phyloP scores from a whole-genome alignment of 2,329 filamentous ascomycete genomes.

The Aplosporella prunicola region DNA sequence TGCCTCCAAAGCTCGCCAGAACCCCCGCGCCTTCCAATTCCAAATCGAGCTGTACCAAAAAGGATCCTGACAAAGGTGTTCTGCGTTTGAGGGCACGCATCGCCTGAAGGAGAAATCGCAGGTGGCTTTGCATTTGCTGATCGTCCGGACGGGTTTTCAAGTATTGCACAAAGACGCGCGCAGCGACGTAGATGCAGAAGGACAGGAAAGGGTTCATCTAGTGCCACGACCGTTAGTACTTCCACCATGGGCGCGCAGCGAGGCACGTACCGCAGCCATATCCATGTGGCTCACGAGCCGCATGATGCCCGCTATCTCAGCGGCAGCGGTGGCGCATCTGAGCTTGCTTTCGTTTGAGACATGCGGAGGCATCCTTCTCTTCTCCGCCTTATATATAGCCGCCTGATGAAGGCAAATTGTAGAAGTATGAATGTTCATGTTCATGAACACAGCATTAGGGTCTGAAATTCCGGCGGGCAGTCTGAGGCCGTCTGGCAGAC shows the following conservation, averaged over 20 bases:
- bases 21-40: constrained; percentile 69
- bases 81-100: constrained; percentile 83
- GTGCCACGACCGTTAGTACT: constrained; percentile 1
- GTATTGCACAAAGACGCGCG: constrained; percentile 90
- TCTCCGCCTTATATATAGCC: constrained; percentile 94
- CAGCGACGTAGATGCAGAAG: constrained; percentile 92
- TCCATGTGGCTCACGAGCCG: constrained; percentile 88
- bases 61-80: constrained; percentile 89
- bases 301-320: constrained; percentile 93
- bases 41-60: constrained; percentile 84
- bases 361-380: constrained; percentile 65
- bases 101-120: constrained; percentile 83
- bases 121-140: constrained; percentile 62
- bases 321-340: constrained; percentile 84
- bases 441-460: constrained; percentile 82
- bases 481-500: constrained; percentile 70
- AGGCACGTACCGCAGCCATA: constrained; percentile 59
- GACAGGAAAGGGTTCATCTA: constrained; percentile 94
- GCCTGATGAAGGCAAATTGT: constrained; percentile 97
- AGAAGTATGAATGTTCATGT: constrained; percentile 95
- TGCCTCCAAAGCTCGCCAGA: background rate
- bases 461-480: constrained; percentile 66
- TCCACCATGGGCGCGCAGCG: too few species aligned
- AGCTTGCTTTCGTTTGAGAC: constrained; percentile 86
- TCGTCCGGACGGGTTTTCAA: constrained; percentile 90